Conservation (phyloP, 495 filamentous ascomycete species). For the Penicillium crystallinum region DNA sequence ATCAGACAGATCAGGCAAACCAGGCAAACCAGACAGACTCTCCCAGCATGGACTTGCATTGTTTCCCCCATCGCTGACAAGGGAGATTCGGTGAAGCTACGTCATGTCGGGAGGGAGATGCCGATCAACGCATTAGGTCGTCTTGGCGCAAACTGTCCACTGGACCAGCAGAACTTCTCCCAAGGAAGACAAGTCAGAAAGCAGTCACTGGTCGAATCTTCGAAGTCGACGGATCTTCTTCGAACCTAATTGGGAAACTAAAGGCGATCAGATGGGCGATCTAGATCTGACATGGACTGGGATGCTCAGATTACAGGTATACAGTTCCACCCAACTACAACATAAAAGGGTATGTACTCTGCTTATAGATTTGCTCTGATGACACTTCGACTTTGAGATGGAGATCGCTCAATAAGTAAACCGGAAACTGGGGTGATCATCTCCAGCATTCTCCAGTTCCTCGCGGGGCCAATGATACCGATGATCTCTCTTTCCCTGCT, state of each 20-base stretch:
- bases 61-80: background rate
- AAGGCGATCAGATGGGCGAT: background rate
- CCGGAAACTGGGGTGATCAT: conserved; percentile 54
- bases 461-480: conserved; percentile 38
- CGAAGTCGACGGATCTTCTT: too few relatives aligned
- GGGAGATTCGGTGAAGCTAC: conserved; percentile 8
- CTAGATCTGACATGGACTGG: background rate
- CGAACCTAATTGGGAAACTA: too few relatives aligned
- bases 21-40: too few relatives aligned
- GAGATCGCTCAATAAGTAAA: conserved; percentile 38
- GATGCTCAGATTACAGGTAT: too few relatives aligned
- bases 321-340: too few relatives aligned
- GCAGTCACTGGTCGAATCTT: too few relatives aligned
- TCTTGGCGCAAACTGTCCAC: background rate
- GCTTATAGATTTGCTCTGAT: too few relatives aligned
- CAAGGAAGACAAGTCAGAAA: background rate
- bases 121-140: conserved; percentile 9
- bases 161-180: background rate
- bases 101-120: conserved; percentile 23
- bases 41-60: background rate
- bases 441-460: conserved; percentile 52
- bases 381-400: background rate
- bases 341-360: too few relatives aligned
- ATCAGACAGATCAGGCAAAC: background rate
- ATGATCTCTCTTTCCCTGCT: conserved; percentile 48